Conservation (phyloP, 352 stramenopile species). For the Phytophthora pluvialis region DNA sequence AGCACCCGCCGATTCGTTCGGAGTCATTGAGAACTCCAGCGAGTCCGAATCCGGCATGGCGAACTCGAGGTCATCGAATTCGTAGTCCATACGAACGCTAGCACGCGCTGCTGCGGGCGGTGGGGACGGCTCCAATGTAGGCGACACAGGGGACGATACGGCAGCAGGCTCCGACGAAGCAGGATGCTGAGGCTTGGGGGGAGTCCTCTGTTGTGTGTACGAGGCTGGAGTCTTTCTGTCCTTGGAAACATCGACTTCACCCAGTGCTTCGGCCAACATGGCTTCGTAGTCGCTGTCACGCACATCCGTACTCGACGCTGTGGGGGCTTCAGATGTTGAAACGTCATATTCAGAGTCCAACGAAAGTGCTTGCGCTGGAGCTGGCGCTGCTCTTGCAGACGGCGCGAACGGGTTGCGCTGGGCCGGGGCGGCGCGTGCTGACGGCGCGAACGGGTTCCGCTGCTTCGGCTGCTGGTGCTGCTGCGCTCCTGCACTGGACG, state of each 20-base stretch:
- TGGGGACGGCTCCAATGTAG: slow-evolving; percentile 21
- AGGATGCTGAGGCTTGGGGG: slow-evolving; percentile 7
- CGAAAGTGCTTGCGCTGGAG: slow-evolving; percentile 17
- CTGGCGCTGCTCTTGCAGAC: slow-evolving; percentile 25
- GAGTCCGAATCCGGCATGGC: slow-evolving; percentile 50
- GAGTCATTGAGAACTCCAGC: slow-evolving; percentile 41
- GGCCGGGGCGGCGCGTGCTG: slow-evolving; percentile 23
- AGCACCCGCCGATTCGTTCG: slow-evolving; percentile 15
- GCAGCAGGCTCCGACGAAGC: slow-evolving; percentile 1
- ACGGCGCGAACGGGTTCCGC: slow-evolving; percentile 37
- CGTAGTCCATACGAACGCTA: slow-evolving; percentile 56
- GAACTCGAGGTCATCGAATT: slow-evolving; percentile 74
- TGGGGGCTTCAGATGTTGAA: slow-evolving; percentile 22
- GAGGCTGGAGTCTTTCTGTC: slow-evolving; percentile 16
- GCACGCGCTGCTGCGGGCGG: slow-evolving; percentile 23
- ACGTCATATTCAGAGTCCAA: slow-evolving; percentile 38
- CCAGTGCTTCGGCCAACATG: slow-evolving; percentile 36
- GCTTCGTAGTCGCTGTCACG: slow-evolving; percentile 46
- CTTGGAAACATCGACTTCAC: slow-evolving; percentile 37
- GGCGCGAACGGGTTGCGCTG: slow-evolving; percentile 52
- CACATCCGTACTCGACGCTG: slow-evolving; percentile 20
- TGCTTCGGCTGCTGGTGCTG: slow-evolving; percentile 40
- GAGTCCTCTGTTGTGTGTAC: neutral
- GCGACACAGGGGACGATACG: slow-evolving; percentile 18
- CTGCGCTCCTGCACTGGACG: slow-evolving; percentile 22